Base-by-base conservation (phyloP, 495 filamentous ascomycete genomes). In the Aspergillus bridgeri region DNA sequence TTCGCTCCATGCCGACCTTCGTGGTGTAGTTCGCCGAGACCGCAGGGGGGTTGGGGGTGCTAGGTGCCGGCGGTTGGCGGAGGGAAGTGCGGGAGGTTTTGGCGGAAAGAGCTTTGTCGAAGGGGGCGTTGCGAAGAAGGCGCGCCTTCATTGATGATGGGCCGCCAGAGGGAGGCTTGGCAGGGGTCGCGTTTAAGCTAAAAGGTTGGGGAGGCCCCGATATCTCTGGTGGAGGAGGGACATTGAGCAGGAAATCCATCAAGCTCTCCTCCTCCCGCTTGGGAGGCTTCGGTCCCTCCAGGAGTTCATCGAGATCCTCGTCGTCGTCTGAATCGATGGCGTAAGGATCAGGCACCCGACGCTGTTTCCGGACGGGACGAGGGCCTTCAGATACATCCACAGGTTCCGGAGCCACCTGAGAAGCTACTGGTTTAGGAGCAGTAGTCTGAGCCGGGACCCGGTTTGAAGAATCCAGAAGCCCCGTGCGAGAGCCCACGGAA, bases 301-400 rank as follows among this genome's bases (percentile, higher is more conserved):
- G 60, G 20, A 78, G 69, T 62, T 90, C 89, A 63, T 88, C 86
- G 24, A 86, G 69, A 17, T 86, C 84, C 19, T 92, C 89, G 29
- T 93, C 89, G 60, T 92, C 90, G 59, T 88, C 89, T 43, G 86
- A 80, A 60, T 96, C 93, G 56, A 98, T 89, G 33, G 92, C 89
- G 62, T 97, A 98, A 1, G 94, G 93, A 64, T 99, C 95, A 44
- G 81, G 88, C 44, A 90, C 84, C 23, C 91, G 85, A 42, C 86
- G 82, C 50, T 86, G 89, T 61, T 87, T 96, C 56, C 90, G 85
- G 47, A 59, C 65, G 57, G 72, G 80, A 29, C 21, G 56, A 53
- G 61, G 57, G 43, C 66, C 71, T 5, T 75, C 71, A 4, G 55
- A 66, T 18, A 51, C 65, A 23, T 48, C 47, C 23, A 54, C 42